These are phyloP conservation scores for Dioscorea alata DNA, from an alignment of 106 monocot species.

Conservation along the genomic window DNA sequence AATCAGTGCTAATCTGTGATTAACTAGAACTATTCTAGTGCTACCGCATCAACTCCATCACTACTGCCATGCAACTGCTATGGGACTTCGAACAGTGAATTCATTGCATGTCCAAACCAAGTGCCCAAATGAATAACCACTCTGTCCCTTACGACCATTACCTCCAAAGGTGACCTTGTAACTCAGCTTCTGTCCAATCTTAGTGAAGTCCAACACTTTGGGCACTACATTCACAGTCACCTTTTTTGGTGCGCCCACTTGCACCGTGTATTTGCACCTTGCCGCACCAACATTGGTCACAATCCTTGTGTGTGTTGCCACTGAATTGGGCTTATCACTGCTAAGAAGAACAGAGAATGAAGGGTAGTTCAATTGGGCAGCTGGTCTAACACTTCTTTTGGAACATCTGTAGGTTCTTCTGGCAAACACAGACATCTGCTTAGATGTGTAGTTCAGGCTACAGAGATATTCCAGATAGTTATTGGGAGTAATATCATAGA, in stretches of 20 bases:
- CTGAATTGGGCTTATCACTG: background rate
- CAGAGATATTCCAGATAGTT: conserved; percentile 30
- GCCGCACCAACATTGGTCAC: conserved; percentile 26
- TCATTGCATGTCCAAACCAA: conserved; percentile 32
- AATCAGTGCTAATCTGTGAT: no score
- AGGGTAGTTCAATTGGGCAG: conserved; percentile 26
- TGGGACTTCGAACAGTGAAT: conserved; percentile 27
- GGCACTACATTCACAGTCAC: conserved; percentile 28
- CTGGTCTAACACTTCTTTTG: background rate
- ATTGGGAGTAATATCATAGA: conserved; percentile 18
- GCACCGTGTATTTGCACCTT: conserved; percentile 19
- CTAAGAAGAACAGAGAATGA: conserved; percentile 16
- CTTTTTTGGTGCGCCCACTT: conserved; percentile 18
- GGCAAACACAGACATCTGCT: conserved; percentile 5
- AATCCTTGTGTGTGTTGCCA: conserved; percentile 6
- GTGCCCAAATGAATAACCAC: conserved; percentile 17
- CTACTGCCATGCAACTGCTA: conserved; percentile 40
- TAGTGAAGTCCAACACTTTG: conserved; percentile 8
- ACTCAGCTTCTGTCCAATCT: conserved; percentile 25
- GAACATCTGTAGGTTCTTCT: background rate
- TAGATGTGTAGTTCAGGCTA: conserved; percentile 12
- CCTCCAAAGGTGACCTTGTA: conserved; percentile 27
- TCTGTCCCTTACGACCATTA: background rate
- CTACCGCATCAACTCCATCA: no score
- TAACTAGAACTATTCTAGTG: no score